Percentiles rank a stretch among this genome's conserved stretches.
phyloP scores from a whole-genome alignment of 192 early-diverging fungal species.

The Umbelopsis ramanniana region DNA sequence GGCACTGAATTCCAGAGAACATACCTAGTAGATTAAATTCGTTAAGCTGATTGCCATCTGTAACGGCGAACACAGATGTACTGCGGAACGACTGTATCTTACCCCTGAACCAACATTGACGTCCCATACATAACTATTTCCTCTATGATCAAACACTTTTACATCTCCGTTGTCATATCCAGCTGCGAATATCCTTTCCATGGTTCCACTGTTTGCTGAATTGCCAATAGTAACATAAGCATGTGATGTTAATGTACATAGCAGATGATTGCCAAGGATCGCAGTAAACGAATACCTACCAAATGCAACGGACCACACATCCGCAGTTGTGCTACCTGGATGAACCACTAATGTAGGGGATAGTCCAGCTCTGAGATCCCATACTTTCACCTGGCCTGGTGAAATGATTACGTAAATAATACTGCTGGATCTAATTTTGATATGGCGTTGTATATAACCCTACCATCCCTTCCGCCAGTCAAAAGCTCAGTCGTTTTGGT shows the following conservation, averaged over 20 bases:
- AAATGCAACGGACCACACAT: conserved; percentile 74
- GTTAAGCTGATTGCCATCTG: background rate
- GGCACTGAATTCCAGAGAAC: conserved; percentile 53
- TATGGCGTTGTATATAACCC: background rate
- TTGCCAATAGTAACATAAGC: background rate
- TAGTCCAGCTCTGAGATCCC: conserved; percentile 57
- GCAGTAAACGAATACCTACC: conserved; percentile 55
- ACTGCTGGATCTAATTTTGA: background rate
- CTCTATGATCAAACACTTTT: conserved; percentile 68
- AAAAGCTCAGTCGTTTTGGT: conserved; percentile 65
- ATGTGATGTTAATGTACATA: conserved; percentile 42
- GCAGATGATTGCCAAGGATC: background rate
- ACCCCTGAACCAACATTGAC: conserved; percentile 76
- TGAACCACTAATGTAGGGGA: conserved; percentile 36
- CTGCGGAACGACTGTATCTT: background rate
- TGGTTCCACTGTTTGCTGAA: background rate
- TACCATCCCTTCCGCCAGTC: conserved; percentile 73
- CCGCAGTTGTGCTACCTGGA: conserved; percentile 51
- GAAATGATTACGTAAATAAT: background rate
- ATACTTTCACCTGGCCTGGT: conserved; percentile 70
- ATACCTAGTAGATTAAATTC: conserved; percentile 25
- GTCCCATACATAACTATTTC: conserved; percentile 63
- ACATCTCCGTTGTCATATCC: conserved; percentile 81
- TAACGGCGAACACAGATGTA: background rate
- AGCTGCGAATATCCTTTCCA: conserved; percentile 52